These are phyloP conservation scores for Macrophomina phaseolina DNA, from an alignment of 2,329 filamentous ascomycete species.

Conservation along the genomic window DNA sequence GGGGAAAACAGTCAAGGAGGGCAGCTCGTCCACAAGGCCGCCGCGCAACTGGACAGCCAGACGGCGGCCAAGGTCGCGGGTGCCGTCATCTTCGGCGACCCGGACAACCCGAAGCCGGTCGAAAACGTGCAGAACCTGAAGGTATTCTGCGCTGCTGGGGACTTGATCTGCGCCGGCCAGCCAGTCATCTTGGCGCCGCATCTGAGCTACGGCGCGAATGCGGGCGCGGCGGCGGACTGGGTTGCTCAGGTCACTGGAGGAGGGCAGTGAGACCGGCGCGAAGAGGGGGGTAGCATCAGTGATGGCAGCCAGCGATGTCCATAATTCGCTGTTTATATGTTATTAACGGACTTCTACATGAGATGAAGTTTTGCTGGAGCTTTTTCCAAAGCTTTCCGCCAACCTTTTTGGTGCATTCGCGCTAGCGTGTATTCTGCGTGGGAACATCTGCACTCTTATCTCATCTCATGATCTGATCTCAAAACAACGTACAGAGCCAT, in stretches of 20 bases:
- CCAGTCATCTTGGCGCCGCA: slow-evolving; percentile 40
- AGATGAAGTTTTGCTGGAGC: too few relatives aligned
- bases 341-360: too few relatives aligned
- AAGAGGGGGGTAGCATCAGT: too few relatives aligned
- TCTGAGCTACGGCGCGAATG: slow-evolving; percentile 43
- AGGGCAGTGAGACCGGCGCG: too few relatives aligned
- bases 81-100: slow-evolving; percentile 39
- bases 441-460: too few relatives aligned
- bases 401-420: too few relatives aligned
- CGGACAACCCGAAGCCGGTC: slow-evolving; percentile 42
- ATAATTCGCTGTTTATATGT: too few relatives aligned
- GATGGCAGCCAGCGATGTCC: too few relatives aligned
- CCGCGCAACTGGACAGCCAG: not conserved
- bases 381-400: too few relatives aligned
- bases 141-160: slow-evolving; percentile 42
- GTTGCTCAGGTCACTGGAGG: slow-evolving; percentile 29
- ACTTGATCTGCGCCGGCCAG: slow-evolving; percentile 43
- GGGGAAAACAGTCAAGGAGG: slow-evolving; percentile 42
- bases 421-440: too few relatives aligned
- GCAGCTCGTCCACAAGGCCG: slow-evolving; percentile 54
- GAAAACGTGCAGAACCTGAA: slow-evolving; percentile 41
- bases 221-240: slow-evolving; percentile 40
- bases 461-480: too few relatives aligned
- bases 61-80: not conserved
- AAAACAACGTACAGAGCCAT: too few relatives aligned